Base-by-base conservation (phyloP, 495 filamentous ascomycete genomes). In the Cercophora newfieldiana region DNA sequence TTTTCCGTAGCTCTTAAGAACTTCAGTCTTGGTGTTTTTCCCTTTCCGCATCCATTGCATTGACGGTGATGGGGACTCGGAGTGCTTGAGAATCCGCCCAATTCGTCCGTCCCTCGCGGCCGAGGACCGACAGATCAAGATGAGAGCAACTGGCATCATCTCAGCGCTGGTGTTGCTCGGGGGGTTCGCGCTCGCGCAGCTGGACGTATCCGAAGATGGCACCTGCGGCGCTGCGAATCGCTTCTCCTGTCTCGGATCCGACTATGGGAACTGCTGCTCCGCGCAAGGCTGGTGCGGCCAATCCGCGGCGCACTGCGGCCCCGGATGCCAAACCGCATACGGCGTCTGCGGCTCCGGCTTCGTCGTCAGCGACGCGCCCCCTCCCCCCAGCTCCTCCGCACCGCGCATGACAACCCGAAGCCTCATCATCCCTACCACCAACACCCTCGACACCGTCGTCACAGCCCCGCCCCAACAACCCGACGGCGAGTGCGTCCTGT, bases 281-380 rank as follows among this genome's bases (percentile, higher is more conserved):
- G 57, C 71, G n/a, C 63, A 71, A 44, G 73, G 73, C 18, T 77
- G 66, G 65, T 77, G 74, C 49, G 77, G 76, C 4, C 67, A 68
- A 26, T 68, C 72, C 14, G 61, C 26, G 21, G 77, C 59, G 8
- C 77, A 78, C 59, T 80, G 77, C 64, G 77, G 74, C 5, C 33
- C 63, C 10, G 76, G 76, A n/a, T 79, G 77, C 44, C 77, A 78
- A 63, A 16, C 69, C 6, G 63, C 33, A 24, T 78, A 64, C 25
- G 77, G 76, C 8, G 71, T 67, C 6, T 78, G 76, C 56, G 67
- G 66, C 25, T 28, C 59, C 7, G 24, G 50, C 19, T 54, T 25
- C n/a, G 48, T 33, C 2, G 58, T 66, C 6, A 37, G 31, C 7
- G 28, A 49, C 29, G 49, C n/a, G 25, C 57, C 66, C 1, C 31